Percentiles rank a stretch among this genome's conserved stretches.
Conservation (phyloP, 176 grass and related monocot genomes). For the Poa annua region DNA sequence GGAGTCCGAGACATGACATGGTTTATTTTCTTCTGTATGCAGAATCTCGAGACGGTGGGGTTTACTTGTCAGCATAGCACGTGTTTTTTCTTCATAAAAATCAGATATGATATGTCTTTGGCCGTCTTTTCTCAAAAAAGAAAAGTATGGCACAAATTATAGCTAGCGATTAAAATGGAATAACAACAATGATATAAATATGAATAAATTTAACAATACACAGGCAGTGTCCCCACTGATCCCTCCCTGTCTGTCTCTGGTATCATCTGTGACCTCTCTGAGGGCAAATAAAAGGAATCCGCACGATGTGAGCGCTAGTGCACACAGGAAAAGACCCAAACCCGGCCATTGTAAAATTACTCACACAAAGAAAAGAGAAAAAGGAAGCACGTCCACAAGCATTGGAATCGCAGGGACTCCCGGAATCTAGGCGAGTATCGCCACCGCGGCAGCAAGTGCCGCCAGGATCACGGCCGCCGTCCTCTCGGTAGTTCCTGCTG, state of each 20-base stretch:
- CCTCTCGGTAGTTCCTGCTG: neutral
- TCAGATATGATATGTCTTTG: no score
- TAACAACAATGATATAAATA: neutral
- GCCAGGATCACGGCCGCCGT: constrained; percentile 15
- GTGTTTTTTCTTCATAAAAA: no score
- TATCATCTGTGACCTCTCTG: neutral
- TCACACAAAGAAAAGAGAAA: neutral
- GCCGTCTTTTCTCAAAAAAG: no score
- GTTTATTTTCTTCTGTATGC: no score
- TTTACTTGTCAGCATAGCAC: no score
- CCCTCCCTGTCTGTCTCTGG: neutral
- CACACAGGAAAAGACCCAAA: neutral
- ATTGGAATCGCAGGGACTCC: neutral
- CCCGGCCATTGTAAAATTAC: neutral
- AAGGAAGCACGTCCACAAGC: neutral
- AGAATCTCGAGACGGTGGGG: no score
- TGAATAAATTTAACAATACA: constrained; percentile 36
- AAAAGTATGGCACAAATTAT: neutral
- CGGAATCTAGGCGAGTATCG: constrained; percentile 33
- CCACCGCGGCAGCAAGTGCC: constrained; percentile 29
- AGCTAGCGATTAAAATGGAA: neutral
- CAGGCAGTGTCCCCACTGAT: neutral
- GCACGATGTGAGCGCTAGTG: constrained; percentile 9
- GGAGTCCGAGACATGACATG: no score
- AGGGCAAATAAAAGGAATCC: constrained; percentile 32